A percentile compares a stretch with the other conserved stretches of the same genome.
These are phyloP conservation scores for Ramularia endophylla DNA, from an alignment of 2,329 filamentous ascomycete species.

Conservation along the genomic window DNA sequence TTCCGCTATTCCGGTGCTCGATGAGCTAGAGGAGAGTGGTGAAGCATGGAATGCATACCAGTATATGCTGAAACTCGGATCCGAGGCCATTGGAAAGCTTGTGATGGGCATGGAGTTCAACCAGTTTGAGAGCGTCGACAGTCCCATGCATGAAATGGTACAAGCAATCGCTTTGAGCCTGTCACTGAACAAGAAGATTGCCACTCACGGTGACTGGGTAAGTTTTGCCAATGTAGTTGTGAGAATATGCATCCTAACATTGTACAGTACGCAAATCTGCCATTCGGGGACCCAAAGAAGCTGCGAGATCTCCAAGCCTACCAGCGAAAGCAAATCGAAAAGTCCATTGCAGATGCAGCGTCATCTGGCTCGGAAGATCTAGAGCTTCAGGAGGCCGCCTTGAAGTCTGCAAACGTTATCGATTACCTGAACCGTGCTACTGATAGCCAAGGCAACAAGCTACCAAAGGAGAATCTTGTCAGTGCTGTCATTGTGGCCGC, in stretches of 20 bases:
- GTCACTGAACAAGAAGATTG: conserved; percentile 54
- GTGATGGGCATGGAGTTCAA: conserved; percentile 41
- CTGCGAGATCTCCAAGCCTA: conserved; percentile 32
- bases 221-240: no score
- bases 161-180: conserved; percentile 46
- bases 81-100: conserved; percentile 41
- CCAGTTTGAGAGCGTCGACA: conserved; percentile 40
- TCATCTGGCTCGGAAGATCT: conserved; percentile 31
- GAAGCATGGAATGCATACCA: conserved; percentile 46
- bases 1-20: conserved; percentile 44
- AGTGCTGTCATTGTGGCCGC: conserved; percentile 46
- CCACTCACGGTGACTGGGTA: conserved; percentile 50
- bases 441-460: conserved; percentile 50
- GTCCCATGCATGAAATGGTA: conserved; percentile 49
- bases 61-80: conserved; percentile 46
- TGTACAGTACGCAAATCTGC: conserved; percentile 49
- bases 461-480: conserved; percentile 42
- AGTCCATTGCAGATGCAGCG: conserved; percentile 34
- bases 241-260: no score
- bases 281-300: conserved; percentile 51
- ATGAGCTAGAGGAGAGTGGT: conserved; percentile 42
- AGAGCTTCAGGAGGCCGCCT: conserved; percentile 33
- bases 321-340: conserved; percentile 36
- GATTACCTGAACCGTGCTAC: conserved; percentile 51
- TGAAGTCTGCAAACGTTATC: conserved; percentile 25